Conservation (phyloP, 192 early-diverging fungal genomes). For the Coemansia guatemalensis region DNA sequence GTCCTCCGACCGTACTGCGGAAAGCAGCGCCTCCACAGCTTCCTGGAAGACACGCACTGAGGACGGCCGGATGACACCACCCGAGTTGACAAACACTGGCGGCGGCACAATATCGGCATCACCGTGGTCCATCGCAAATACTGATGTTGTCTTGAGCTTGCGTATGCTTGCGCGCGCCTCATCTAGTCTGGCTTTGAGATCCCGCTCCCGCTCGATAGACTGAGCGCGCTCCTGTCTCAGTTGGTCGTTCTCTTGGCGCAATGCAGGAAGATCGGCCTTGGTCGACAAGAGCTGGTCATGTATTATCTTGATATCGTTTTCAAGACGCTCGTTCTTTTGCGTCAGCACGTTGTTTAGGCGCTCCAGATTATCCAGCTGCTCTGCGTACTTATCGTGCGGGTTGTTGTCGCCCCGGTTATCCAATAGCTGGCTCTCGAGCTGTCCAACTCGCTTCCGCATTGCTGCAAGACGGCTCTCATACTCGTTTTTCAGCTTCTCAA, state of each 20-base stretch:
- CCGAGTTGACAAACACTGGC: slow-evolving; percentile 52
- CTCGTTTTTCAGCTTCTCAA: slow-evolving; percentile 56
- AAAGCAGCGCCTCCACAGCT: slow-evolving; percentile 79
- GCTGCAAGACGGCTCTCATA: slow-evolving; percentile 63
- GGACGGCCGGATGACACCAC: slow-evolving; percentile 70
- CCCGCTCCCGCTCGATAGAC: slow-evolving; percentile 43
- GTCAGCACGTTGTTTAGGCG: slow-evolving; percentile 48
- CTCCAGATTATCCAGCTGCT: slow-evolving; percentile 53
- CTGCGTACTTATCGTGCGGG: slow-evolving; percentile 25
- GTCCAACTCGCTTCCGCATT: slow-evolving; percentile 65
- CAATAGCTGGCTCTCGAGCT: slow-evolving; percentile 64
- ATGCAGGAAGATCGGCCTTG: slow-evolving; percentile 44
- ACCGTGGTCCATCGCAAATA: slow-evolving; percentile 52
- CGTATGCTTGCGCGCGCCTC: slow-evolving; percentile 55
- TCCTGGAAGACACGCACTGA: slow-evolving; percentile 74
- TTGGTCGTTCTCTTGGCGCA: slow-evolving; percentile 42
- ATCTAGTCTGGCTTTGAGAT: slow-evolving; percentile 56
- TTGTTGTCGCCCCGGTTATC: slow-evolving; percentile 48
- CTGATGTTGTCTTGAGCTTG: slow-evolving; percentile 57
- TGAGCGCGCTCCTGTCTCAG: slow-evolving; percentile 37
- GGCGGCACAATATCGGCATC: slow-evolving; percentile 53
- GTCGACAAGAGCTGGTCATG: slow-evolving; percentile 44
- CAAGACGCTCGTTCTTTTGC: slow-evolving; percentile 52
- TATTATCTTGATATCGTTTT: slow-evolving; percentile 47
- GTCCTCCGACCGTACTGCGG: slow-evolving; percentile 70